phyloP scores from a whole-genome alignment of 768 basidiomycete species.

The Lyophyllum shimeji region DNA sequence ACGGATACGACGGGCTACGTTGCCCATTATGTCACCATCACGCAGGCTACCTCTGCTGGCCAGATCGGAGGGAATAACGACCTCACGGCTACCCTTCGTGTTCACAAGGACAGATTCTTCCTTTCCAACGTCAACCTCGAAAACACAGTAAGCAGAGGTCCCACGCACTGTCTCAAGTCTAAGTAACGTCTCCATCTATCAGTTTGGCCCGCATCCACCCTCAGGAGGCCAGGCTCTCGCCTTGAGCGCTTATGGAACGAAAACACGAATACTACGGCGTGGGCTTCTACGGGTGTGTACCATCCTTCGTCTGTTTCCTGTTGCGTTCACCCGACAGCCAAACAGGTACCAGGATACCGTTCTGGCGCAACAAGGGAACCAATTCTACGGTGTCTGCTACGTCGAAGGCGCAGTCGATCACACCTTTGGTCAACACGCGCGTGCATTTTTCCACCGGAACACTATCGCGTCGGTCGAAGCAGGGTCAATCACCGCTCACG shows the following conservation, averaged over 20 bases:
- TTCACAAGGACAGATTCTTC: conserved; percentile 29
- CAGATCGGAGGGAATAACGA: conserved; percentile 24
- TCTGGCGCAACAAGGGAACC: conserved; percentile 19
- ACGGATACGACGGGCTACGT: conserved; percentile 26
- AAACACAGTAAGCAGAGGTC: conserved; percentile 22
- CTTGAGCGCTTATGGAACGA: conserved; percentile 25
- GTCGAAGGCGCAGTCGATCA: conserved; percentile 27
- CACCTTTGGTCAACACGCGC: conserved; percentile 23
- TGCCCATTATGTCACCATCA: conserved; percentile 29
- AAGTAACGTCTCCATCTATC: no score
- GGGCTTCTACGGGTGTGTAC: conserved; percentile 19
- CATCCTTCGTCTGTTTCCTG: neutral
- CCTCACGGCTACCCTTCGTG: conserved; percentile 27
- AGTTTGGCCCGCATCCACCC: conserved; percentile 21
- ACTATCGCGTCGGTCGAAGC: conserved; percentile 23
- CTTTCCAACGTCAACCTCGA: conserved; percentile 31
- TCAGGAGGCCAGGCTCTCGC: conserved; percentile 25
- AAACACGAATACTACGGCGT: conserved; percentile 25
- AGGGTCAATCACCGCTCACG: conserved; percentile 25
- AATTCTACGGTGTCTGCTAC: conserved; percentile 22
- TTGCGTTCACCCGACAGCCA: neutral
- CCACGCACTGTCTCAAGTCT: neutral
- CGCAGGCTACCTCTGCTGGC: conserved; percentile 23
- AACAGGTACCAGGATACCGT: conserved; percentile 24
- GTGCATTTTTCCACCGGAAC: conserved; percentile 23